Evolutionary conservation across 192 early-diverging fungal species (phyloP).

Genomic region (Ambispora gerdemannii): DNA sequence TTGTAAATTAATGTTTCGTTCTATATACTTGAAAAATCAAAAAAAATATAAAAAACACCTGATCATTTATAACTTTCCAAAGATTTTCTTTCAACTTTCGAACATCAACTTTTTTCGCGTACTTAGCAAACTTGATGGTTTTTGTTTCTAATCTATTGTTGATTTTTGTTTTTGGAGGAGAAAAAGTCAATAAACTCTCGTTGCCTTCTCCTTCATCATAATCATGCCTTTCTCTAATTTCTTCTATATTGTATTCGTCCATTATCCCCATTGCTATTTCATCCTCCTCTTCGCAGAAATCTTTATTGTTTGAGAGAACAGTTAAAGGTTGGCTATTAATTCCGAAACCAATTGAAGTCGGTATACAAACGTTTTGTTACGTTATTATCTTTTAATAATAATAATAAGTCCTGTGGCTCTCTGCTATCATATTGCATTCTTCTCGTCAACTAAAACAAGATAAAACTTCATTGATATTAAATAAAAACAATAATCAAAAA

Average conservation of each 20-base stretch:
- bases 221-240: conserved; percentile 29
- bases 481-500: neutral
- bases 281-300: neutral
- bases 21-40: neutral
- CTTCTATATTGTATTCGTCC: neutral
- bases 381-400: neutral
- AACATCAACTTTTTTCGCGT: conserved; percentile 92
- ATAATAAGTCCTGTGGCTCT: neutral
- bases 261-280: neutral
- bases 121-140: conserved; percentile 75
- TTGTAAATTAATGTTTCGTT: conserved; percentile 12
- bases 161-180: conserved; percentile 60
- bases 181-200: conserved; percentile 44
- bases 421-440: neutral
- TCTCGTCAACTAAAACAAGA: neutral
- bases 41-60: neutral
- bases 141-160: conserved; percentile 68
- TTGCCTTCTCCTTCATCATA: conserved; percentile 43
- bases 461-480: neutral
- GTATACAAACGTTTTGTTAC: too few species aligned
- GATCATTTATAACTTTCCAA: conserved; percentile 67
- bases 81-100: conserved; percentile 95
- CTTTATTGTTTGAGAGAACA: too few species aligned
- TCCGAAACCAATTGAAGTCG: too few species aligned
- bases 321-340: too few species aligned